Evolutionary conservation across 768 basidiomycete species (phyloP).

Genomic region (Psilocybe subaeruginosa): DNA sequence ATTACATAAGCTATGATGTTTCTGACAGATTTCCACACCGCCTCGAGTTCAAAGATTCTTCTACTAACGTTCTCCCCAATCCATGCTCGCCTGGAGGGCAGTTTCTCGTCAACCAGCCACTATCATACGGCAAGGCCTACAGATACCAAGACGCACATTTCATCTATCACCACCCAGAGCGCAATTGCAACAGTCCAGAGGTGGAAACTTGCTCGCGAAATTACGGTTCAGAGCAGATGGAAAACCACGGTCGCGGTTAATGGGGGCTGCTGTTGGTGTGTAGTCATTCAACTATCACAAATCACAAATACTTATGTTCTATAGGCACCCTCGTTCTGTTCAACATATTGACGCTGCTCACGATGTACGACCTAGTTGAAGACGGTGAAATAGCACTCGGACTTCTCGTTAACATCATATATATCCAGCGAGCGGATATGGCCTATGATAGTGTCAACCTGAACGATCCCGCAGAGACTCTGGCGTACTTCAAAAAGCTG

Average conservation of each 20-base stretch:
- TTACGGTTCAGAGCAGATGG: slow-evolving; percentile 38
- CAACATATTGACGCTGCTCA: slow-evolving; percentile 19
- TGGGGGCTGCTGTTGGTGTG: slow-evolving; percentile 35
- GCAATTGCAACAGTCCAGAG: slow-evolving; percentile 20
- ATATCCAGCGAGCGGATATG: slow-evolving; percentile 32
- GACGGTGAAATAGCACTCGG: slow-evolving; percentile 30
- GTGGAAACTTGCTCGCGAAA: slow-evolving; percentile 27
- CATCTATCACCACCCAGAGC: slow-evolving; percentile 14
- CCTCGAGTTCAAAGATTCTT: neutral
- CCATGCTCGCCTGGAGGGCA: slow-evolving; percentile 35
- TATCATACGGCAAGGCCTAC: slow-evolving; percentile 22
- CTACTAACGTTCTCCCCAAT: slow-evolving; percentile 14
- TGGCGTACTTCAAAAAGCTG: slow-evolving; percentile 30
- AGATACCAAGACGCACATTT: slow-evolving; percentile 12
- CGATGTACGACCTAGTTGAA: slow-evolving; percentile 26
- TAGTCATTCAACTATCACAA: neutral
- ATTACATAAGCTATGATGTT: neutral
- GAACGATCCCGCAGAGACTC: slow-evolving; percentile 23
- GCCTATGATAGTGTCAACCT: slow-evolving; percentile 28
- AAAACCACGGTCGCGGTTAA: slow-evolving; percentile 35
- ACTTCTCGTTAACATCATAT: slow-evolving; percentile 31
- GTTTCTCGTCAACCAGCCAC: slow-evolving; percentile 28
- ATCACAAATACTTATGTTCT: neutral
- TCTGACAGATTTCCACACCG: no score
- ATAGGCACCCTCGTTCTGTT: slow-evolving; percentile 21